These are phyloP conservation scores for Alternaria sp. DNA, from an alignment of 2,329 filamentous ascomycete species.

Conservation along the genomic window DNA sequence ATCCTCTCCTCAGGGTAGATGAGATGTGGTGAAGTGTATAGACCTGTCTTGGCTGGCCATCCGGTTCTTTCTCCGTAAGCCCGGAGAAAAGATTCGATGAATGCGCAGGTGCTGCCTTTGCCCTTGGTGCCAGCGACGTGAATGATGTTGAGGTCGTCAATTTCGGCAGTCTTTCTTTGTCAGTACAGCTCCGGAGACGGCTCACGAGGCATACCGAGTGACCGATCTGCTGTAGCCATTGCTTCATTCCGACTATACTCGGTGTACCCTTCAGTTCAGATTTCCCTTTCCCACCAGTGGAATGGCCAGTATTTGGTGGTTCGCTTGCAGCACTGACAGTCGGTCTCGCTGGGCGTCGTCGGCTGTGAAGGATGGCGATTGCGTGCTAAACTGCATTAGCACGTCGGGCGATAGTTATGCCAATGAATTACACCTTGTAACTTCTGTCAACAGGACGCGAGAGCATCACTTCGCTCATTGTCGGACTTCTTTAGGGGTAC, in stretches of 20 bases:
- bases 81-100: slow-evolving; percentile 67
- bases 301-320: background rate
- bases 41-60: slow-evolving; percentile 57
- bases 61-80: slow-evolving; percentile 52
- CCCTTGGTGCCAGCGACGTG: slow-evolving; percentile 80
- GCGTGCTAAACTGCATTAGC: slow-evolving; percentile 10
- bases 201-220: slow-evolving; percentile 7
- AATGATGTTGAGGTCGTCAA: slow-evolving; percentile 60
- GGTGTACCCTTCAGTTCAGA: slow-evolving; percentile 14
- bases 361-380: slow-evolving; percentile 8
- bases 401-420: background rate
- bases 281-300: slow-evolving; percentile 6
- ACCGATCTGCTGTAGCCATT: slow-evolving; percentile 19
- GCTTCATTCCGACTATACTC: slow-evolving; percentile 19
- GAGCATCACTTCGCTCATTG: slow-evolving; percentile 10
- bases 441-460: slow-evolving; percentile 9
- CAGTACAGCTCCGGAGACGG: slow-evolving; percentile 1
- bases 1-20: slow-evolving; percentile 52
- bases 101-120: slow-evolving; percentile 76
- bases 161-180: slow-evolving; percentile 7
- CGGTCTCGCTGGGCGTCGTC: slow-evolving; percentile 10
- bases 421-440: slow-evolving; percentile 7
- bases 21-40: slow-evolving; percentile 74
- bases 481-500: background rate
- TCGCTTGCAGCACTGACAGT: background rate